Evolutionary conservation across 2,329 filamentous ascomycete genomes (phyloP).

Genomic region (Fusarium torulosum): DNA sequence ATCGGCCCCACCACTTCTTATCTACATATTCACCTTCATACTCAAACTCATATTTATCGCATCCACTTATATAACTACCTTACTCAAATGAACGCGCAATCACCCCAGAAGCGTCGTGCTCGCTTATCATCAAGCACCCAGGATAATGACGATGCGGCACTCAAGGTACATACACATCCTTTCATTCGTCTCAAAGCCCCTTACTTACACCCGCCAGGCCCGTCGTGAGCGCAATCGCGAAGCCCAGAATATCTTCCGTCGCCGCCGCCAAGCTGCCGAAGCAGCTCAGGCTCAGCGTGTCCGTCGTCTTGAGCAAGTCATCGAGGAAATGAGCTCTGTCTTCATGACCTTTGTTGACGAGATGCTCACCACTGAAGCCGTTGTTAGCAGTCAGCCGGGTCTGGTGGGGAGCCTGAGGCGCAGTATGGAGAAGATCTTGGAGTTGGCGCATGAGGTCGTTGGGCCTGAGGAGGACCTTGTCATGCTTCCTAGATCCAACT

Average conservation of each 20-base stretch:
- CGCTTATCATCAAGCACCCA: constrained; percentile 36
- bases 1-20: background rate
- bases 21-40: constrained; percentile 1
- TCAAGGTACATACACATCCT: constrained; percentile 33
- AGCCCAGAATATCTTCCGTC: constrained; percentile 49
- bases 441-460: constrained; percentile 46
- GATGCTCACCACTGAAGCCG: constrained; percentile 45
- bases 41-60: background rate
- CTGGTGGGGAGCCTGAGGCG: constrained; percentile 39
- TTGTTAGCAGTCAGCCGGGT: constrained; percentile 37
- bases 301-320: constrained; percentile 45
- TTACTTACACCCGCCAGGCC: constrained; percentile 38
- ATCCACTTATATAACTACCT: constrained; percentile 9
- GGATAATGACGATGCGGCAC: constrained; percentile 44
- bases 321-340: constrained; percentile 50
- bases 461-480: constrained; percentile 42
- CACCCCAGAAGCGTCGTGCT: constrained; percentile 39
- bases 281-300: constrained; percentile 46
- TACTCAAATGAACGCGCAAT: constrained; percentile 26
- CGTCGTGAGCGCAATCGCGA: constrained; percentile 49
- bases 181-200: background rate
- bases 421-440: constrained; percentile 42
- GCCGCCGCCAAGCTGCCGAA: constrained; percentile 48
- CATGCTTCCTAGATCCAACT: constrained; percentile 24
- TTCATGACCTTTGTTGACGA: constrained; percentile 49